A percentile compares a stretch with the other conserved stretches of the same genome.
Conservation (phyloP, 352 stramenopile genomes). For the Globisporangium heterothallicum region DNA sequence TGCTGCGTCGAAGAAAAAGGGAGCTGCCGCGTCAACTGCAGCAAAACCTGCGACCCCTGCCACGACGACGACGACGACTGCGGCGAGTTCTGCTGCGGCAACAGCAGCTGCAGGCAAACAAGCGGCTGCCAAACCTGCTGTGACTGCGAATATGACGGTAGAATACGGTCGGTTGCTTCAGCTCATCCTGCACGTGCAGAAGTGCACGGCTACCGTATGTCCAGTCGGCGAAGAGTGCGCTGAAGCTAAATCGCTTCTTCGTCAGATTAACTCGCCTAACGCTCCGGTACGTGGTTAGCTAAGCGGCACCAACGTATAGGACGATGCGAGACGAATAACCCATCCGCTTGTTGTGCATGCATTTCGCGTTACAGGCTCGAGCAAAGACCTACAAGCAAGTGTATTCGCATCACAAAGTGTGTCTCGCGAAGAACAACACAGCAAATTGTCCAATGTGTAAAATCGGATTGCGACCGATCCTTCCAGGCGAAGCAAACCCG, state of each 20-base stretch:
- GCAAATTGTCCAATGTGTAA: conserved; percentile 82
- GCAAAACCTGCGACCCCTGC: conserved; percentile 13
- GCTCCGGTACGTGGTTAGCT: conserved; percentile 30
- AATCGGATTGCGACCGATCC: conserved; percentile 63
- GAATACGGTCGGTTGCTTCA: conserved; percentile 83
- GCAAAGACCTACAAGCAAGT: conserved; percentile 86
- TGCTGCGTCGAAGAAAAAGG: conserved; percentile 25
- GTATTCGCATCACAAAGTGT: conserved; percentile 78
- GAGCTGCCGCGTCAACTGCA: conserved; percentile 2
- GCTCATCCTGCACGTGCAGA: conserved; percentile 82
- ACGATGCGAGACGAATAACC: too few species aligned
- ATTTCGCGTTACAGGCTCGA: conserved; percentile 26
- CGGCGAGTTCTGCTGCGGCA: conserved; percentile 7
- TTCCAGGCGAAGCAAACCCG: conserved; percentile 22
- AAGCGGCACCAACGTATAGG: neutral
- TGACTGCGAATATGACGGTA: conserved; percentile 61
- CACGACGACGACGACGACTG: conserved; percentile 13
- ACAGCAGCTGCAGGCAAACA: conserved; percentile 19
- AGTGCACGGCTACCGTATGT: conserved; percentile 59
- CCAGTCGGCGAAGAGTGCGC: conserved; percentile 66
- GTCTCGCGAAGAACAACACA: conserved; percentile 73
- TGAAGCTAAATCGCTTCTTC: conserved; percentile 69
- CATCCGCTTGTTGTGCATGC: neutral
- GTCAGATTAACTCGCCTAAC: conserved; percentile 66
- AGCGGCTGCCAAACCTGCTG: conserved; percentile 25